Evolutionary conservation across 2,329 filamentous ascomycete species (phyloP), one percentile per base, ranked within the genome.

Genomic region (Hypomyces rosellus): DNA sequence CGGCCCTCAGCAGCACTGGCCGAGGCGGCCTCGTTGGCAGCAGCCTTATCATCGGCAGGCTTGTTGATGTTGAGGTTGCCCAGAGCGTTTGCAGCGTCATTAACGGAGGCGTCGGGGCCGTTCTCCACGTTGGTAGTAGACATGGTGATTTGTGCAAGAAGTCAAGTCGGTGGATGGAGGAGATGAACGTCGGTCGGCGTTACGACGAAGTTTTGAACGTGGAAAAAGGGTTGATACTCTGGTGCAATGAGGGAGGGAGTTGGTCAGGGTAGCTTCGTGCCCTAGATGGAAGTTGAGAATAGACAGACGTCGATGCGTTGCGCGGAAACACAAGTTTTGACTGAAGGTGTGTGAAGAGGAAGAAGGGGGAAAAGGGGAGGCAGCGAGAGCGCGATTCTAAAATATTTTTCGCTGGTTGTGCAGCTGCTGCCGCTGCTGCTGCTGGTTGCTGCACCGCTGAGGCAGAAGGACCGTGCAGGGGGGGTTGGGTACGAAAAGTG

Each of bases 1-100:
- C 93, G 89, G 74, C 93, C 92, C 82, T 99, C 93, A 75, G 92
- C 91, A 74, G 93, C 93, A 78, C 90, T 96, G 76, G 90, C 89
- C 73, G 93, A 86, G 69, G 93, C 90, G 73, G 91, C 90, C 74
- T 96, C 90, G 70, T 89, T 86, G 75, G 87, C 81, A 65, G 85
- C 70, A 58, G 70, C 66, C 79, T 77, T 78, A 67, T 77, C 75
- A 60, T 78, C 75, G 67, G 69, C 68, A 63, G 68, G 61, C 67
- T 71, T 69, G 63, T 60, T 67, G 74, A 88, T 81, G 73, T 81
- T 80, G 69, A 84, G 82, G 77, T 87, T 85, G 79, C 78, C 84
- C 81, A 82, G 76, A 81, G 79, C 69, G 68, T 78, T 78, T 77
- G 86, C 84, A 80, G 86, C 81, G 80, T 87, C 84, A 75, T 88